phyloP scores from a whole-genome alignment of 768 basidiomycete species.

The Tricholoma sp. region DNA sequence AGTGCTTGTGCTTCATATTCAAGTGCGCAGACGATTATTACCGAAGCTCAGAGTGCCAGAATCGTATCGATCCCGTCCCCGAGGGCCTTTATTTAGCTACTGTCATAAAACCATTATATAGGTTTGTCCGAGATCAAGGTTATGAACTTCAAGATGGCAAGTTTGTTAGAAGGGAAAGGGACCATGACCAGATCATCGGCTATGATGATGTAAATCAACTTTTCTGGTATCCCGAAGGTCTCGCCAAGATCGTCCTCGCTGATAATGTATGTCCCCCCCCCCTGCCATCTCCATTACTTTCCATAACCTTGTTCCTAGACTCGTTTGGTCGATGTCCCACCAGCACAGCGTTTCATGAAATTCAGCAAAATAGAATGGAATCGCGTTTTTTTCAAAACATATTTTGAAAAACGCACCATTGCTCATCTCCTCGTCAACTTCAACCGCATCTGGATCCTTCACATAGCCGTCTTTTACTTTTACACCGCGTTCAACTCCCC shows the following conservation, averaged over 20 bases:
- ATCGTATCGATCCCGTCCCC: constrained; percentile 84
- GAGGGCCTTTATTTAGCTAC: constrained; percentile 91
- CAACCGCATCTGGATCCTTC: constrained; percentile 98
- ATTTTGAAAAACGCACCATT: constrained; percentile 91
- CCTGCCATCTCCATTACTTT: background rate
- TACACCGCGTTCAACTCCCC: constrained; percentile 98
- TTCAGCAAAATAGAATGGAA: constrained; percentile 92
- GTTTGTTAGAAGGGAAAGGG: constrained; percentile 89
- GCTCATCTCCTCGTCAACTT: constrained; percentile 97
- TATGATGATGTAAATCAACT: constrained; percentile 99
- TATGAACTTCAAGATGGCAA: constrained; percentile 95
- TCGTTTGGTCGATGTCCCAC: constrained; percentile 86
- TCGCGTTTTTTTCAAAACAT: constrained; percentile 97
- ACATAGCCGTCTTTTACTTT: constrained; percentile 91
- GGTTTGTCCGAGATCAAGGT: constrained; percentile 94
- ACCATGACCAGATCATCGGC: constrained; percentile 95
- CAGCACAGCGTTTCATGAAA: constrained; percentile 90
- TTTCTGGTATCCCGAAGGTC: constrained; percentile 99
- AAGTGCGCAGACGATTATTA: constrained; percentile 99
- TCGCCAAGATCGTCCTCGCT: constrained; percentile 83
- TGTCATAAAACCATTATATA: constrained; percentile 92
- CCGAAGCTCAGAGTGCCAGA: constrained; percentile 96
- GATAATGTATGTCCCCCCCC: constrained; percentile 61
- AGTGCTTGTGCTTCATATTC: constrained; percentile 98
- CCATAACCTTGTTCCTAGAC: constrained; percentile 42